Percentiles rank a stretch among this genome's conserved stretches.
phyloP scores from a whole-genome alignment of 2,329 filamentous ascomycete genomes.

The Alternaria angustiovoidea region DNA sequence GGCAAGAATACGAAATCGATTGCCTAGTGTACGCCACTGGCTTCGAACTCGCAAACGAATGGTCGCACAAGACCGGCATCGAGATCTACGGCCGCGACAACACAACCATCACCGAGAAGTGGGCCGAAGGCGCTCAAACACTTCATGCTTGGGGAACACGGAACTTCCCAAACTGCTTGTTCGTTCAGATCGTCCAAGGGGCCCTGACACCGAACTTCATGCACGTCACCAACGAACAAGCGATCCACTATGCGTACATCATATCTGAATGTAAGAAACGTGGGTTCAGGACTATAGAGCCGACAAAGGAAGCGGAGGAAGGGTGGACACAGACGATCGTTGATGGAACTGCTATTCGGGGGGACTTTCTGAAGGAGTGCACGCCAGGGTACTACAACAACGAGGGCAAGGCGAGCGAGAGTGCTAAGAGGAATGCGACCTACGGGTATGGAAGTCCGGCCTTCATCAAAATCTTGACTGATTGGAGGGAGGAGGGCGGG shows the following conservation, averaged over 20 bases:
- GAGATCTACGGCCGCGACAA: conserved; percentile 57
- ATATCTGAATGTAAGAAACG: conserved; percentile 47
- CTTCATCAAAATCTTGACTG: conserved; percentile 43
- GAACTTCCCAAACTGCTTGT: conserved; percentile 67
- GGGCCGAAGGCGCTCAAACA: conserved; percentile 57
- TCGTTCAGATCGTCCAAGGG: conserved; percentile 31
- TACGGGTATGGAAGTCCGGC: conserved; percentile 43
- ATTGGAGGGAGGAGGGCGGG: conserved; percentile 41
- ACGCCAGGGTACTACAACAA: conserved; percentile 64
- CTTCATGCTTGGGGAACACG: conserved; percentile 61
- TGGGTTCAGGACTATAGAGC: conserved; percentile 53
- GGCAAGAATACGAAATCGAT: conserved; percentile 59
- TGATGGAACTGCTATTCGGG: conserved; percentile 52
- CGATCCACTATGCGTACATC: conserved; percentile 57
- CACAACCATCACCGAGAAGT: conserved; percentile 57
- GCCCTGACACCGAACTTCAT: conserved; percentile 38
- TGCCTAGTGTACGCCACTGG: conserved; percentile 59
- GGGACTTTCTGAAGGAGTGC: conserved; percentile 56
- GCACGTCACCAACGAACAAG: conserved; percentile 35
- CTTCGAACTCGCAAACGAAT: conserved; percentile 47
- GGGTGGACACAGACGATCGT: conserved; percentile 58
- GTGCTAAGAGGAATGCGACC: conserved; percentile 22
- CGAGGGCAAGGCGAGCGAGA: conserved; percentile 24
- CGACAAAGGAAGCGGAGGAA: conserved; percentile 57
- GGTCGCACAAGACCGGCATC: conserved; percentile 44